Percentiles rank a stretch among this genome's conserved stretches.
Conservation (phyloP, 75 land plant genomes). For the Larix kaempferi region DNA sequence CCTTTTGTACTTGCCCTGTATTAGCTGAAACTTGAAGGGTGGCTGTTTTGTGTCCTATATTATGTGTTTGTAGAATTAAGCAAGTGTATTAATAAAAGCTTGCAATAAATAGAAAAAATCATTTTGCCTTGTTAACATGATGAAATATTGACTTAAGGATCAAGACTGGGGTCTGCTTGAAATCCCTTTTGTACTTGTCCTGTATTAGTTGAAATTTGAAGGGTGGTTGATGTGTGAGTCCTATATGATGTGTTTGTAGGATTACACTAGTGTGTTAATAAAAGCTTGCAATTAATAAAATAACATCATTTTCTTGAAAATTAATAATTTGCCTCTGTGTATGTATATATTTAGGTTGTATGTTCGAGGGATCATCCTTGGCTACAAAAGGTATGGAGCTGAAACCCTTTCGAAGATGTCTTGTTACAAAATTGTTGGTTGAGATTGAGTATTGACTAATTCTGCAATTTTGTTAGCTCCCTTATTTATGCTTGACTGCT, state of each 20-base stretch:
- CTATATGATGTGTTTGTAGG: not conserved
- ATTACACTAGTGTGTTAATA: not conserved
- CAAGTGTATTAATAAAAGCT: not conserved
- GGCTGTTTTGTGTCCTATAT: not conserved
- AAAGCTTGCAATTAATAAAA: not conserved
- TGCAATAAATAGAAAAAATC: not conserved
- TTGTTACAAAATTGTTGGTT: not conserved
- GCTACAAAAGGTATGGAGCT: conserved; percentile 66
- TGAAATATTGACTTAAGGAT: no score
- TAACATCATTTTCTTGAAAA: not conserved
- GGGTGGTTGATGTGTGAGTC: no score
- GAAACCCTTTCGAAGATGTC: not conserved
- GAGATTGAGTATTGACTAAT: not conserved
- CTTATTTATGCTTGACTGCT: not conserved
- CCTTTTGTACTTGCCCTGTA: no score
- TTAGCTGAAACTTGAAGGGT: not conserved
- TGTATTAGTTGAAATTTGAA: not conserved
- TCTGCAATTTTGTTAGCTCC: not conserved
- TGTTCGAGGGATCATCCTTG: conserved; percentile 71
- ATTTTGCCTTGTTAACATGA: no score
- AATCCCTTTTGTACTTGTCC: no score
- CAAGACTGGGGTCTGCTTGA: no score
- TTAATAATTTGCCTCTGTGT: not conserved
- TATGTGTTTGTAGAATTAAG: not conserved
- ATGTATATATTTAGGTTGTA: conserved; percentile 37